Evolutionary conservation across 2,329 filamentous ascomycete genomes (phyloP), one percentile per base, ranked within the genome.

Genomic region (Ophiognomonia clavigignenti-juglandacearum): DNA sequence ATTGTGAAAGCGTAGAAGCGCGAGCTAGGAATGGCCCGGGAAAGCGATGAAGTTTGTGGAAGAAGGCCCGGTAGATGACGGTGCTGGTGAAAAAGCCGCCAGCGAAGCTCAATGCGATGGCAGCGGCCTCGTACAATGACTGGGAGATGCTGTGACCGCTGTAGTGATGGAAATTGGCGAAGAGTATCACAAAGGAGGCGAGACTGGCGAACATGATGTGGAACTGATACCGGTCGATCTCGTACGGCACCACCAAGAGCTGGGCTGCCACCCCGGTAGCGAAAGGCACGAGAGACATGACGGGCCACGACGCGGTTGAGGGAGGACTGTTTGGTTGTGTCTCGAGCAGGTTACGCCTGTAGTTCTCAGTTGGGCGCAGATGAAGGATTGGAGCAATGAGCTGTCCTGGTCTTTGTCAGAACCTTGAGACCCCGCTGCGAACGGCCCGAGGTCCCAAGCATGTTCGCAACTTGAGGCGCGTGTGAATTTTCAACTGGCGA

Each of bases 31-130:
- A 35, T 4, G 41, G 41, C 27, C 41, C 41, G 4, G 41, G 41
- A 11, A 43, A 43, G 31, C 31, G 27, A 10, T 26, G 11, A 8
- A 43, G 31, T 14, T 10, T 31, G 41, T 43, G 41, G 24, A 43
- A 43, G 41, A 43, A 43, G 11, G 20, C 32, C 8, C 41, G 27
- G 31, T 43, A 43, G 22, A 36, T 24, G 8, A 43, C 16, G 20
- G 34, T 36, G 32, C 41, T 43, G 19, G 20, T 9, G 20, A 22
- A 27, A 19, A 35, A 7, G 8, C n/a, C n/a, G 5, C 20, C 24
- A 19, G 23, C 34, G 39, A 42, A 42, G 26, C 26, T n/a, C 16
- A 27, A 32, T 9, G 16, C 39, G 29, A 42, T 32, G 11, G n/a
- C 18, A 2, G 19, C 9, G 6, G 39, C 34, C 18, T 29, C 8